phyloP scores from a whole-genome alignment of 139 green algal species.

The Coelastrella sp. region DNA sequence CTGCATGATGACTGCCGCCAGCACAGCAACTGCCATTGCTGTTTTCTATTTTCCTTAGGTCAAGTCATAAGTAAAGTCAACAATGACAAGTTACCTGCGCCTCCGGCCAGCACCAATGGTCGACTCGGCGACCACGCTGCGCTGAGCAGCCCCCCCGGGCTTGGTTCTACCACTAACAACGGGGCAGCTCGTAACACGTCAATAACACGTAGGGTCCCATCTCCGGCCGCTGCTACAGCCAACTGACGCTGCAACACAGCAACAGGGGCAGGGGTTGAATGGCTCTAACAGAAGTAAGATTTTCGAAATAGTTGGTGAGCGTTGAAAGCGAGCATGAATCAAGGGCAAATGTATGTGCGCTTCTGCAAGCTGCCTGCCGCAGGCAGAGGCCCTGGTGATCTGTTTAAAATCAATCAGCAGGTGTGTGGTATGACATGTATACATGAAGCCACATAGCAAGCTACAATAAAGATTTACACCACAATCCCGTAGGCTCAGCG shows the following conservation, averaged over 20 bases:
- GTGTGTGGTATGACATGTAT: no score
- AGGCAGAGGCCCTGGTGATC: no score
- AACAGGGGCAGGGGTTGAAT: background rate
- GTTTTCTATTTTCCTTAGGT: background rate
- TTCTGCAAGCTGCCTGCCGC: no score
- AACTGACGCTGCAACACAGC: constrained; percentile 54
- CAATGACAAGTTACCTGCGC: constrained; percentile 49
- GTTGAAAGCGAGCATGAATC: no score
- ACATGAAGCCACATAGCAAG: no score
- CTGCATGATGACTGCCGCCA: background rate
- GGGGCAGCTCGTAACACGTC: constrained; percentile 57
- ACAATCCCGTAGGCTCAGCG: no score
- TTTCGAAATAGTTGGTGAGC: no score
- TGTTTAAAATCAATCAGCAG: no score
- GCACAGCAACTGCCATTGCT: background rate
- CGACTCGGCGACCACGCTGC: constrained; percentile 69
- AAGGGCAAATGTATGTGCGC: no score
- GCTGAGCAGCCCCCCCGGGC: constrained; percentile 53
- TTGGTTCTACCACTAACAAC: constrained; percentile 66
- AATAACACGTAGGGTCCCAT: constrained; percentile 70
- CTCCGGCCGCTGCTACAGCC: constrained; percentile 61
- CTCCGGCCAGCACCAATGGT: constrained; percentile 74
- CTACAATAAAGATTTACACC: no score
- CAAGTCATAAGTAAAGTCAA: background rate
- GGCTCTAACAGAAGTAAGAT: no score